phyloP scores from a whole-genome alignment of 352 stramenopile species.

The Phytophthora sojae region DNA sequence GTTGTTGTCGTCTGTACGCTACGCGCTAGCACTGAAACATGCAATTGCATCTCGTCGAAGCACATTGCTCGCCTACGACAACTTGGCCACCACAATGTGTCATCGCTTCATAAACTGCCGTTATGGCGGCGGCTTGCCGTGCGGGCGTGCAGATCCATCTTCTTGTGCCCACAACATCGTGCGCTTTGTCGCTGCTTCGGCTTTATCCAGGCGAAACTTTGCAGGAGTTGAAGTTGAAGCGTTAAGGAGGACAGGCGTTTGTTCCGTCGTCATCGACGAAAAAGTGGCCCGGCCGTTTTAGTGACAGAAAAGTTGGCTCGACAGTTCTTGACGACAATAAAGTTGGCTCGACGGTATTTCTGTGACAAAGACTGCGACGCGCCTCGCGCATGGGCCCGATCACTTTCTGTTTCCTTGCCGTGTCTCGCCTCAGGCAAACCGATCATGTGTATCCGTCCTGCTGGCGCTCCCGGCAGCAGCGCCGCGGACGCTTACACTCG shows the following conservation, averaged over 20 bases:
- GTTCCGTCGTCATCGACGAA: background rate
- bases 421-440: background rate
- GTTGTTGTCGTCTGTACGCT: too few relatives aligned
- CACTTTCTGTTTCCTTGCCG: background rate
- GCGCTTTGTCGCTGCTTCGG: too few relatives aligned
- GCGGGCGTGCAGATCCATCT: too few relatives aligned
- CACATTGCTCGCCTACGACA: too few relatives aligned
- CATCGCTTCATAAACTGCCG: too few relatives aligned
- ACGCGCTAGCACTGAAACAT: too few relatives aligned
- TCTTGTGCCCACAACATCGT: too few relatives aligned
- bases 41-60: too few relatives aligned
- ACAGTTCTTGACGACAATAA: background rate
- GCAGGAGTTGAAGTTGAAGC: background rate
- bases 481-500: background rate
- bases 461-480: background rate
- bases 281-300: background rate
- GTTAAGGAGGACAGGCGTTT: background rate
- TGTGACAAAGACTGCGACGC: conserved; percentile 6
- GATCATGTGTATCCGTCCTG: background rate
- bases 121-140: too few relatives aligned
- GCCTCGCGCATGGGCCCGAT: background rate
- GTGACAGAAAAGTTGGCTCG: background rate
- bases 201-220: too few relatives aligned
- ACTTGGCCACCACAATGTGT: too few relatives aligned
- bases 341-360: background rate